phyloP scores from a whole-genome alignment of 495 filamentous ascomycete genomes.

The Extremus antarcticus region DNA sequence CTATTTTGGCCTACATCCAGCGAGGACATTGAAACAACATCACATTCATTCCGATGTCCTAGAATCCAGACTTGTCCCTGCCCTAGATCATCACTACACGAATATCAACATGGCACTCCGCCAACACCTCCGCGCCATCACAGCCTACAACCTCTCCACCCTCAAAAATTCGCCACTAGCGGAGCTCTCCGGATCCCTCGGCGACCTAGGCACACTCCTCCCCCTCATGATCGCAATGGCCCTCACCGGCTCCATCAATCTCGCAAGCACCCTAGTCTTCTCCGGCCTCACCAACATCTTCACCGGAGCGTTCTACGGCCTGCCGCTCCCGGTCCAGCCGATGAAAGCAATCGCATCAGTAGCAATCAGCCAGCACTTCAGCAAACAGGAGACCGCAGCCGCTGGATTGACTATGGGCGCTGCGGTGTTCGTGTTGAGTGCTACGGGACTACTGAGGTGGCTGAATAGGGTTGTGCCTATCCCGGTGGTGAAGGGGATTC shows the following conservation, averaged over 20 bases:
- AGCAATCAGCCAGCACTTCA: constrained; percentile 58
- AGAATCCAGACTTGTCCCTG: not conserved
- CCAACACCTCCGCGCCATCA: constrained; percentile 17
- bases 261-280: constrained; percentile 77
- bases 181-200: constrained; percentile 82
- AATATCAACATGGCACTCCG: not conserved
- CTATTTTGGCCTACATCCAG: too few species aligned
- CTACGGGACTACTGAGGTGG: constrained; percentile 62
- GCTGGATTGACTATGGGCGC: constrained; percentile 66
- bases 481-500: constrained; percentile 86
- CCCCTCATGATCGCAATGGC: constrained; percentile 79
- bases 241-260: constrained; percentile 59
- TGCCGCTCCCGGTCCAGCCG: constrained; percentile 51
- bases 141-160: constrained; percentile 37
- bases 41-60: not conserved
- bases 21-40: not conserved
- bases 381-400: constrained; percentile 56
- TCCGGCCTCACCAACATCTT: constrained; percentile 75
- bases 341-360: constrained; percentile 74
- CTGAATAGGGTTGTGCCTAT: constrained; percentile 63
- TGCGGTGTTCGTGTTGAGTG: constrained; percentile 62
- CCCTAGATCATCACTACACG: not conserved
- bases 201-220: constrained; percentile 83
- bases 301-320: constrained; percentile 71
- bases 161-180: constrained; percentile 50